Evolutionary conservation across 2,329 filamentous ascomycete species (phyloP).

Genomic region (Trichophyton equinum): DNA sequence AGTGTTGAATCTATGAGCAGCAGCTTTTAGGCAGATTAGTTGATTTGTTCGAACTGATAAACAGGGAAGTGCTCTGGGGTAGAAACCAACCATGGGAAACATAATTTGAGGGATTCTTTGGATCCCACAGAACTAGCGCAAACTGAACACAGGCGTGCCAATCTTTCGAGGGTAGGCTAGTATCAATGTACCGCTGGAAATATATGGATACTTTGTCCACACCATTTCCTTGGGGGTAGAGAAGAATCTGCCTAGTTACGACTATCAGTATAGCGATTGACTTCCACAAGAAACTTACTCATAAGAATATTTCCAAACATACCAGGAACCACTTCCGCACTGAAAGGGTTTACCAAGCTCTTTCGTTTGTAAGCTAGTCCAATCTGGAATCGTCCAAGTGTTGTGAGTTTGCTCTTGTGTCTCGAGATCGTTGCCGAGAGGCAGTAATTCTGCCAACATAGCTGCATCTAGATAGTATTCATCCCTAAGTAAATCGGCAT

Average conservation of each 20-base stretch:
- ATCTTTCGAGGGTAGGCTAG: constrained; percentile 59
- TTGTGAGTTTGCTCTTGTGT: constrained; percentile 60
- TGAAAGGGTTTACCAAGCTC: constrained; percentile 81
- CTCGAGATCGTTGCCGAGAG: constrained; percentile 65
- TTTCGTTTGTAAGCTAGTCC: constrained; percentile 64
- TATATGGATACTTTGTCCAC: constrained; percentile 91
- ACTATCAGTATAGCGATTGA: neutral
- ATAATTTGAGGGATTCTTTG: constrained; percentile 74
- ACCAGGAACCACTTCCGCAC: constrained; percentile 80
- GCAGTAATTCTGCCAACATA: constrained; percentile 70
- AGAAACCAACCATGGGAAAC: constrained; percentile 50
- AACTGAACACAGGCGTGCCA: constrained; percentile 98
- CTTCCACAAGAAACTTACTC: neutral
- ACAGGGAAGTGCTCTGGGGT: neutral
- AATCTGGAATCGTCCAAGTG: constrained; percentile 82
- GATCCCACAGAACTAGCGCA: constrained; percentile 85
- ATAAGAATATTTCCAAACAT: constrained; percentile 22
- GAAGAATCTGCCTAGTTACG: constrained; percentile 63
- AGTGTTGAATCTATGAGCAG: constrained; percentile 87
- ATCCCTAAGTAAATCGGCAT: neutral
- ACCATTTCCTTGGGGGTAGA: constrained; percentile 92
- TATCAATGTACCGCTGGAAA: constrained; percentile 76
- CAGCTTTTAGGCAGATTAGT: constrained; percentile 34
- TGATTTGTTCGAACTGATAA: neutral
- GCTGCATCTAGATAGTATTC: constrained; percentile 50